These are phyloP conservation scores for Kwoniella sp. DNA, from an alignment of 768 basidiomycete species.

Conservation along the genomic window DNA sequence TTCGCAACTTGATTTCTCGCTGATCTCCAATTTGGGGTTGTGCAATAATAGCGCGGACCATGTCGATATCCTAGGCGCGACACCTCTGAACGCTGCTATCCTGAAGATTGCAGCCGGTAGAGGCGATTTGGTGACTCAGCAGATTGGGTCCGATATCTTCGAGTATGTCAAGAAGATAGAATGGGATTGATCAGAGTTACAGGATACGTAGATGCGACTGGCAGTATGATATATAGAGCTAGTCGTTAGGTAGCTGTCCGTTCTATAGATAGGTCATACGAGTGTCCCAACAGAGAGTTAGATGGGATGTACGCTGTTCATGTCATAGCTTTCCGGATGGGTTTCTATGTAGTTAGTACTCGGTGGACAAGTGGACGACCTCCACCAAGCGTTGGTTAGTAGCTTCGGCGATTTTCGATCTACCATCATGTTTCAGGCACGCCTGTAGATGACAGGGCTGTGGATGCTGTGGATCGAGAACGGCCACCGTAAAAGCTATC, in stretches of 20 bases:
- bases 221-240: too few relatives aligned
- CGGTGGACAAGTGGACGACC: neutral
- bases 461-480: neutral
- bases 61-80: slow-evolving; percentile 79
- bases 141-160: slow-evolving; percentile 73
- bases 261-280: too few relatives aligned
- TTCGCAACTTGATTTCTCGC: too few relatives aligned
- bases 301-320: too few relatives aligned
- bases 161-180: slow-evolving; percentile 72
- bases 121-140: slow-evolving; percentile 65
- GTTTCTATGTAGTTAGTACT: too few relatives aligned
- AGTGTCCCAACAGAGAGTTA: too few relatives aligned
- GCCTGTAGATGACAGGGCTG: neutral
- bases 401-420: neutral
- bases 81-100: slow-evolving; percentile 82
- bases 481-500: too few relatives aligned
- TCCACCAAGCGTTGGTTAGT: neutral
- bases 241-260: too few relatives aligned
- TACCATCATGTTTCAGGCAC: neutral
- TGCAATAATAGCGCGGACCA: slow-evolving; percentile 65
- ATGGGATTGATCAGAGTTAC: slow-evolving; percentile 66
- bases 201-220: too few relatives aligned
- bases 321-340: too few relatives aligned
- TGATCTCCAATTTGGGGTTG: too few relatives aligned
- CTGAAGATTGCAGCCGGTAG: slow-evolving; percentile 84